Conservation (phyloP, 805 yeast species). For the Lipomyces sp. region DNA sequence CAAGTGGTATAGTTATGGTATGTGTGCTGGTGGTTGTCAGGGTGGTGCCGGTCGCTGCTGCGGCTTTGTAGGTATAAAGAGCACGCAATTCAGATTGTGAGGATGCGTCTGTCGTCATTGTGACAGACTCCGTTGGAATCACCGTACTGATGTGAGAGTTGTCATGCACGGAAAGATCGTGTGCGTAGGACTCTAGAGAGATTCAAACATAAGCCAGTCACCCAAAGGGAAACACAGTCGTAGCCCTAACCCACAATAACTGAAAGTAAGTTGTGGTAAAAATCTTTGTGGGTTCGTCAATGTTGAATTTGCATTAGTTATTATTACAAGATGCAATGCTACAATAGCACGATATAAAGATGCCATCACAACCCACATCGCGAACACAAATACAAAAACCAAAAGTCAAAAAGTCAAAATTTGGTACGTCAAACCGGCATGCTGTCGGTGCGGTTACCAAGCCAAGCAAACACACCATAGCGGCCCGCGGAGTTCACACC, state of each 20-base stretch:
- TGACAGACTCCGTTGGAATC: not conserved
- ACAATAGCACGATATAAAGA: not conserved
- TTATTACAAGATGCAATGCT: not conserved
- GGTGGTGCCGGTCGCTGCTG: not conserved
- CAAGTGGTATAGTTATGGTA: not conserved
- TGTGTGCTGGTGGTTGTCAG: not conserved
- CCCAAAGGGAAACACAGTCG: not conserved
- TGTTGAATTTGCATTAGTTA: no score
- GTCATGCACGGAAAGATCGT: not conserved
- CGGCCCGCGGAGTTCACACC: not conserved
- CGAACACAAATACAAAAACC: slow-evolving; percentile 12
- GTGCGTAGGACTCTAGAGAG: no score
- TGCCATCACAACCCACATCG: slow-evolving; percentile 14
- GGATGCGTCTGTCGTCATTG: slow-evolving; percentile 1
- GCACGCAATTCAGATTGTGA: not conserved
- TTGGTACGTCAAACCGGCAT: not conserved
- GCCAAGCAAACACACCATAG: not conserved
- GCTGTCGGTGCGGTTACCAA: not conserved
- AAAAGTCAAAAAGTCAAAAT: slow-evolving; percentile 7
- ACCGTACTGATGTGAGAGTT: not conserved
- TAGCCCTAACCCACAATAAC: no score
- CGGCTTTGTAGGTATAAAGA: not conserved
- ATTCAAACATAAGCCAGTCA: not conserved
- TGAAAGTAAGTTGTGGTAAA: no score
- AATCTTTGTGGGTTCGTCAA: no score